Evolutionary conservation across 148 eudicot genomes (phyloP).

Genomic region (Amaranthus palmeri): DNA sequence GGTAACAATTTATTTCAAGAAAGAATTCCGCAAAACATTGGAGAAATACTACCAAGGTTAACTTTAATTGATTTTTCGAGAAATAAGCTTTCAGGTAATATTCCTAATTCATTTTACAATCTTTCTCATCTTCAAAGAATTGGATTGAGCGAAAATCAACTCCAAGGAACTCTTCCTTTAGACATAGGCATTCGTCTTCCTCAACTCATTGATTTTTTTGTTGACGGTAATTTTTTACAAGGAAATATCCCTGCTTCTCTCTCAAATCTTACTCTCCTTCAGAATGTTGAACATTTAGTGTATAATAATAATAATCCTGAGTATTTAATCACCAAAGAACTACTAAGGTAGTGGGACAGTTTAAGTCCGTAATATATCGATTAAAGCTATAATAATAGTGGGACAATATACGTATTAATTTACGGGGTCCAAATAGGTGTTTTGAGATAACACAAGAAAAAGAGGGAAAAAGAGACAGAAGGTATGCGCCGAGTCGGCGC

Average conservation of each 20-base stretch:
- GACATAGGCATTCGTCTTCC: neutral
- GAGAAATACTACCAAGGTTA: neutral
- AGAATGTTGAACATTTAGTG: too few species aligned
- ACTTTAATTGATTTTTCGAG: neutral
- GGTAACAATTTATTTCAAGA: neutral
- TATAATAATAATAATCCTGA: too few species aligned
- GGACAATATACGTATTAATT: too few species aligned
- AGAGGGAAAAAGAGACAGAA: too few species aligned
- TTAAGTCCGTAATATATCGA: too few species aligned
- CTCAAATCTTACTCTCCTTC: neutral
- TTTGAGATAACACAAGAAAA: too few species aligned
- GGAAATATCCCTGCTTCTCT: neutral
- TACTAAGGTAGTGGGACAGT: too few species aligned
- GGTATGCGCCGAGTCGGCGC: too few species aligned
- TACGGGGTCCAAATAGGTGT: too few species aligned
- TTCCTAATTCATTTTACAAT: constrained; percentile 11
- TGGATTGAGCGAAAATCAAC: neutral
- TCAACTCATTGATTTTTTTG: neutral
- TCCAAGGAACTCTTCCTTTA: constrained; percentile 14
- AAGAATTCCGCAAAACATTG: neutral
- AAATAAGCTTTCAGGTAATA: constrained; percentile 8
- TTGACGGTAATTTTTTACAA: neutral
- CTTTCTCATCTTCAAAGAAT: neutral
- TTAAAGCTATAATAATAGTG: too few species aligned
- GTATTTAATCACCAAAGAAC: too few species aligned